phyloP scores from a whole-genome alignment of 805 yeast species.

The Wickerhamomyces xylosicus region DNA sequence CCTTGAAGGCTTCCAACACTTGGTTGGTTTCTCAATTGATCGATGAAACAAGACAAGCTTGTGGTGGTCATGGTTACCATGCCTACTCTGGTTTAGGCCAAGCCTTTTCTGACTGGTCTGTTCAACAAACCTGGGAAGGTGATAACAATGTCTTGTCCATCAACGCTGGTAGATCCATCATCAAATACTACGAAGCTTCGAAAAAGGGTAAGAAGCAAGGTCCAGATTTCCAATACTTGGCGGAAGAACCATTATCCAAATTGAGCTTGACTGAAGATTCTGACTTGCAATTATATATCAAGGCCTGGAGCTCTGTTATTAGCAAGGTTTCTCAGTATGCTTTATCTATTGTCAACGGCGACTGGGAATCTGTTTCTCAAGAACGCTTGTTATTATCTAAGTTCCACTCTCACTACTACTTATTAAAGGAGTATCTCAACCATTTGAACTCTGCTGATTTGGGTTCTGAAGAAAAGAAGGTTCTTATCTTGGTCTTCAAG shows the following conservation, averaged over 20 bases:
- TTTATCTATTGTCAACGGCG: slow-evolving; percentile 20
- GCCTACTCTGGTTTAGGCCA: slow-evolving; percentile 88
- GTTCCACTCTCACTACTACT: slow-evolving; percentile 29
- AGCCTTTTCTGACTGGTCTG: slow-evolving; percentile 90
- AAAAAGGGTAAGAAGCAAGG: slow-evolving; percentile 23
- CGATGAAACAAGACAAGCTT: slow-evolving; percentile 85
- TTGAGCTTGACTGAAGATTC: slow-evolving; percentile 17
- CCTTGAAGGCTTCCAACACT: slow-evolving; percentile 81
- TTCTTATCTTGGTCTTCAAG: slow-evolving; percentile 44
- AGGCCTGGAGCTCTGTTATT: slow-evolving; percentile 26
- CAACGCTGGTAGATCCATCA: slow-evolving; percentile 68
- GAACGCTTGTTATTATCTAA: slow-evolving; percentile 27
- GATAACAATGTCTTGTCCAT: slow-evolving; percentile 83
- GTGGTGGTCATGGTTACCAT: slow-evolving; percentile 96
- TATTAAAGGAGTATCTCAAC: slow-evolving; percentile 23
- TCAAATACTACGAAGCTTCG: slow-evolving; percentile 30
- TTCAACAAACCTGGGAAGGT: slow-evolving; percentile 98
- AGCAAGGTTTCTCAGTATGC: slow-evolving; percentile 22
- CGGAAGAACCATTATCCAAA: slow-evolving; percentile 6
- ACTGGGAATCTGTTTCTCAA: slow-evolving; percentile 27
- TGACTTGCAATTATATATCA: slow-evolving; percentile 11
- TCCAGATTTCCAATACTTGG: slow-evolving; percentile 21
- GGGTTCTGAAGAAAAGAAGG: slow-evolving; percentile 28
- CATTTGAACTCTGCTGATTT: slow-evolving; percentile 13
- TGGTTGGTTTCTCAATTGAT: slow-evolving; percentile 77